phyloP scores from a whole-genome alignment of 2,329 filamentous ascomycete species.

The Cercospora sesami region DNA sequence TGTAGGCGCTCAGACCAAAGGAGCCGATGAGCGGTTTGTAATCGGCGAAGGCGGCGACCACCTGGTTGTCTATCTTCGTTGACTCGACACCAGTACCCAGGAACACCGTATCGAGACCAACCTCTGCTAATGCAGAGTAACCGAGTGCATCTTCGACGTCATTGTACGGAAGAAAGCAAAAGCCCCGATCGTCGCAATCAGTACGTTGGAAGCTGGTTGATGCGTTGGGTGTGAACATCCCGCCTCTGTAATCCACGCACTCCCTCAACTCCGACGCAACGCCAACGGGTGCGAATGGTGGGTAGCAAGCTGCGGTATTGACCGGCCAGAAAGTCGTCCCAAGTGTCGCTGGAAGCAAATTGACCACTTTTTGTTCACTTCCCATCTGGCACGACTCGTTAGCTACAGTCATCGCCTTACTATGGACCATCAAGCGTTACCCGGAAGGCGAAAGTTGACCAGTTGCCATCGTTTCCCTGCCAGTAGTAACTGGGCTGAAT shows the following conservation, averaged over 20 bases:
- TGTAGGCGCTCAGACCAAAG: conserved; percentile 38
- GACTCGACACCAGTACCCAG: conserved; percentile 6
- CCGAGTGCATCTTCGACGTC: background rate
- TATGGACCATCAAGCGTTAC: background rate
- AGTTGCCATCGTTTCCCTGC: conserved; percentile 57
- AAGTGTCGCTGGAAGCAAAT: conserved; percentile 59
- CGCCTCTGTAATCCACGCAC: conserved; percentile 1
- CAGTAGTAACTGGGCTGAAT: background rate
- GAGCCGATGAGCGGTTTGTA: conserved; percentile 37
- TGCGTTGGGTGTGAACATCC: background rate
- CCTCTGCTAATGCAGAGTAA: background rate
- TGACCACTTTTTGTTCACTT: conserved; percentile 52
- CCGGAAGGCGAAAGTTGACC: conserved; percentile 66
- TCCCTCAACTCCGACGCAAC: too few relatives aligned
- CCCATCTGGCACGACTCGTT: conserved; percentile 48
- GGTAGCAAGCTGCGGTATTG: too few relatives aligned
- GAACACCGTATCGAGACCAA: background rate
- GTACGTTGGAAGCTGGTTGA: background rate
- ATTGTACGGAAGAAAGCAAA: conserved; percentile 6
- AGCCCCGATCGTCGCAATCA: background rate
- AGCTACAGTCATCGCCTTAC: background rate
- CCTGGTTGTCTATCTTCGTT: background rate
- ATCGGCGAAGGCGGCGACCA: conserved; percentile 8
- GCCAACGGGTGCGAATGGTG: too few relatives aligned
- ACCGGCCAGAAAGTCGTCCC: too few relatives aligned